Evolutionary conservation across 371 early-diverging fungal genomes (phyloP).

Genomic region (Rhizopus microsporus): DNA sequence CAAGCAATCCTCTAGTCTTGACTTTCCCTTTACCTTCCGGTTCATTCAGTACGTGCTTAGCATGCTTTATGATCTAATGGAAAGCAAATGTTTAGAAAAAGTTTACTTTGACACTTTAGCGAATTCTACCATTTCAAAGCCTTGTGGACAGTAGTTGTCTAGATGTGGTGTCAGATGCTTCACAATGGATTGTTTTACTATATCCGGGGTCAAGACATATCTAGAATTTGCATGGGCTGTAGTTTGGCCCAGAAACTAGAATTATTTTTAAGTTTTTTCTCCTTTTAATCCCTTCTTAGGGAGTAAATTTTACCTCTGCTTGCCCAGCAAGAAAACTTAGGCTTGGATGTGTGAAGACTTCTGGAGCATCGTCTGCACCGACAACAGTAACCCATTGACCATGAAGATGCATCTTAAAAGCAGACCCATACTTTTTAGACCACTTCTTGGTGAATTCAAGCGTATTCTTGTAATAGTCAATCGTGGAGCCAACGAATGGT

Average conservation of each 20-base stretch:
- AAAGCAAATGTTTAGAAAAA: not conserved
- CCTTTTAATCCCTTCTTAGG: not conserved
- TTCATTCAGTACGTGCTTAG: not conserved
- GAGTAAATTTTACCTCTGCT: conserved; percentile 14
- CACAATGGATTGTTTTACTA: conserved; percentile 1
- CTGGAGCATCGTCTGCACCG: conserved; percentile 24
- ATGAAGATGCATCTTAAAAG: conserved; percentile 31
- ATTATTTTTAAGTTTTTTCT: not conserved
- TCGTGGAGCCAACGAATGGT: conserved; percentile 25
- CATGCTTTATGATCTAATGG: not conserved
- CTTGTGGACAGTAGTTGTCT: conserved; percentile 19
- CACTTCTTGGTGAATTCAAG: conserved; percentile 24
- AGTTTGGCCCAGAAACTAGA: not conserved
- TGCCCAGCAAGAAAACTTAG: conserved; percentile 25
- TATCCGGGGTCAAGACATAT: not conserved
- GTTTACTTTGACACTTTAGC: not conserved
- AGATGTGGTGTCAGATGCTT: conserved; percentile 37
- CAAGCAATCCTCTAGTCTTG: not conserved
- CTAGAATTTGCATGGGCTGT: not conserved
- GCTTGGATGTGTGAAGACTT: conserved; percentile 26
- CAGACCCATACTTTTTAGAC: conserved; percentile 27
- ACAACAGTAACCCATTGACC: conserved; percentile 27
- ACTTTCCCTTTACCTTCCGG: not conserved
- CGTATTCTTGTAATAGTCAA: conserved; percentile 24
- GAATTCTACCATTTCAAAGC: conserved; percentile 18